Base-by-base conservation (phyloP, 169 alveolate species). In the Theileria parva region DNA sequence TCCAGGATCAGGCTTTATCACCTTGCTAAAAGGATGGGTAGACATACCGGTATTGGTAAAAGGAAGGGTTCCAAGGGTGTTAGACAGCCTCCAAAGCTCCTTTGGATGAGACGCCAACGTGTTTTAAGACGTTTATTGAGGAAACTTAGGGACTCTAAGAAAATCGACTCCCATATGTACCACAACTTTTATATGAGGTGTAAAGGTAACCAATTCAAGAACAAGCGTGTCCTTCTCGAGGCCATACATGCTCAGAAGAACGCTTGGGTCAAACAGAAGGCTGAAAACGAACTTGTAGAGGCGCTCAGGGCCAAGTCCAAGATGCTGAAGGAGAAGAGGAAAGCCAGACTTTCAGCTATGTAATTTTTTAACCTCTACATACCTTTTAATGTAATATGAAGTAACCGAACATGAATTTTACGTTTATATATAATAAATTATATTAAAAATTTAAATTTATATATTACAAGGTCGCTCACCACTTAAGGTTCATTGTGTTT, bases 51-150 rank as follows among this genome's bases (percentile, higher is more conserved):
- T 63, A 88, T 92, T 55, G 99, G 99, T 81, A 98, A 97, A 89
- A 93, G 99, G 87, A 94, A 92, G 95, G 99, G 99, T 86, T 91
- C 99, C 69, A 91, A 93, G 85, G 97, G 97, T 68, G 99, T 99
- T 57, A 95, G 99, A 80, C 96, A 97, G 95, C 99, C 99, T 39
- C 88, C 89, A 48, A 98, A 98, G 95, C 95, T 97, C 60, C 89
- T 97, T 63, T 97, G 99, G 99, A 97, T 97, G 95, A 93, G 99
- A 79, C 96, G 99, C 65, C 97, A 96, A 95, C 97, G 99, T 88
- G 99, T 97, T 30, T 93, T 98, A 59, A 94, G 99, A 88, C 95
- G 99, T 79, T 95, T 98, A 79, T 94, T 98, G 83, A 91, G 95
- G 80, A 97, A 97, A 93, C 96, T 96, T 81, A 95, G 99, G 85